Evolutionary conservation across 371 early-diverging fungal species (phyloP).

Genomic region (Mucor saturninus): DNA sequence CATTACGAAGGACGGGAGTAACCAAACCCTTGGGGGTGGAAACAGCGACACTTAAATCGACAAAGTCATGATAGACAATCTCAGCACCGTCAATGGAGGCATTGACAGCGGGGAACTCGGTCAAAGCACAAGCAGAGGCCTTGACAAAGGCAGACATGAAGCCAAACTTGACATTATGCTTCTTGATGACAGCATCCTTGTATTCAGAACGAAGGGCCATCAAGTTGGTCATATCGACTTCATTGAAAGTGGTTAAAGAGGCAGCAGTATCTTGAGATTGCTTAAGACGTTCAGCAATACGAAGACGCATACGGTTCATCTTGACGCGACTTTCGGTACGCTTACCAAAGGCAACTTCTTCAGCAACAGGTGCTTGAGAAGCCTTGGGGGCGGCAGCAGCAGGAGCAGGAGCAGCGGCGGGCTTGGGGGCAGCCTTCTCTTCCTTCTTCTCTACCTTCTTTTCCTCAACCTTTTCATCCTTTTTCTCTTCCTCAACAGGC

Average conservation of each 20-base stretch:
- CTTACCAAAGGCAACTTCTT: conserved; percentile 42
- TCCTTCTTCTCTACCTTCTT: conserved; percentile 50
- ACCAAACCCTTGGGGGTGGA: conserved; percentile 98
- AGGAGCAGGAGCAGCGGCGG: conserved; percentile 30
- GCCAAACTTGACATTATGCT: conserved; percentile 95
- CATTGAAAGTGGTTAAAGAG: conserved; percentile 97
- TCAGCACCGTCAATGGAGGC: conserved; percentile 89
- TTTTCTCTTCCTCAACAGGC: conserved; percentile 28
- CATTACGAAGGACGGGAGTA: conserved; percentile 95
- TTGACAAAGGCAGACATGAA: conserved; percentile 98
- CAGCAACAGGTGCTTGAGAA: conserved; percentile 24
- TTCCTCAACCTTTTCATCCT: conserved; percentile 46
- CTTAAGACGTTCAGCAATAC: conserved; percentile 94
- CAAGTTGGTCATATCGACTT: conserved; percentile 95
- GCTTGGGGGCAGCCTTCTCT: neutral
- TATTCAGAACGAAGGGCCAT: conserved; percentile 89
- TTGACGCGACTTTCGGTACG: conserved; percentile 80
- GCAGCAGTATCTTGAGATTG: conserved; percentile 97
- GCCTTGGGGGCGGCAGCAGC: conserved; percentile 34
- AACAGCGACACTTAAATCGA: conserved; percentile 96
- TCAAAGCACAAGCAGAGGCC: conserved; percentile 84
- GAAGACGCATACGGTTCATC: conserved; percentile 97
- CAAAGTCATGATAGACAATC: conserved; percentile 91
- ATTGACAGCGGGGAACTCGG: conserved; percentile 92
- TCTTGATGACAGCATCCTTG: conserved; percentile 93